These are phyloP conservation scores for Fusarium transvaalense DNA, from an alignment of 2,329 filamentous ascomycete species.

Conservation along the genomic window DNA sequence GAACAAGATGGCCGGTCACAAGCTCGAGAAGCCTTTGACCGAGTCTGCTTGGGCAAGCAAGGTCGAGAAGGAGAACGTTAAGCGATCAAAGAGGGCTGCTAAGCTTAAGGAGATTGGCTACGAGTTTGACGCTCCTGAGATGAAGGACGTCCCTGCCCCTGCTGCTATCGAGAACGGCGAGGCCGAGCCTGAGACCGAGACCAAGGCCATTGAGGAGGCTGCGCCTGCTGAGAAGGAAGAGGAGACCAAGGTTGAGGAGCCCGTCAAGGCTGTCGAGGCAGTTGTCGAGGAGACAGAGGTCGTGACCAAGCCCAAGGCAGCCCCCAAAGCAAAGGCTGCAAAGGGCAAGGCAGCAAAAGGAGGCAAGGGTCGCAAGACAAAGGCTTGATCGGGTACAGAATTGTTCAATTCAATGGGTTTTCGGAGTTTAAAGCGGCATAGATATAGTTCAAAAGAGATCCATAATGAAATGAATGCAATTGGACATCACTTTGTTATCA, in stretches of 20 bases:
- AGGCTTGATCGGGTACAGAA: slow-evolving; percentile 51
- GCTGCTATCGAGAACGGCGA: slow-evolving; percentile 53
- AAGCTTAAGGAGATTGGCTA: slow-evolving; percentile 87
- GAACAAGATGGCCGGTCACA: slow-evolving; percentile 85
- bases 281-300: slow-evolving; percentile 44
- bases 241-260: slow-evolving; percentile 47
- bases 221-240: slow-evolving; percentile 52
- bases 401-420: slow-evolving; percentile 37
- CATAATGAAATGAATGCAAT: slow-evolving; percentile 48
- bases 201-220: slow-evolving; percentile 57
- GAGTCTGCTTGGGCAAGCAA: slow-evolving; percentile 84
- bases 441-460: slow-evolving; percentile 43
- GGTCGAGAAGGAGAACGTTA: slow-evolving; percentile 78
- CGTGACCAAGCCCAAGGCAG: slow-evolving; percentile 45
- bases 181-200: slow-evolving; percentile 48
- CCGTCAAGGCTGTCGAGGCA: slow-evolving; percentile 39
- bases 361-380: slow-evolving; percentile 54
- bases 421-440: slow-evolving; percentile 47
- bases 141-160: slow-evolving; percentile 70
- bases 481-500: slow-evolving; percentile 38
- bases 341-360: slow-evolving; percentile 44
- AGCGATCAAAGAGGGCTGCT: slow-evolving; percentile 75
- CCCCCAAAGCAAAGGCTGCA: slow-evolving; percentile 52
- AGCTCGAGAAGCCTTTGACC: slow-evolving; percentile 78
- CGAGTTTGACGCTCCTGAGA: slow-evolving; percentile 78